Evolutionary conservation across 352 stramenopile genomes (phyloP).

Genomic region (Phytopythium ostracodes): DNA sequence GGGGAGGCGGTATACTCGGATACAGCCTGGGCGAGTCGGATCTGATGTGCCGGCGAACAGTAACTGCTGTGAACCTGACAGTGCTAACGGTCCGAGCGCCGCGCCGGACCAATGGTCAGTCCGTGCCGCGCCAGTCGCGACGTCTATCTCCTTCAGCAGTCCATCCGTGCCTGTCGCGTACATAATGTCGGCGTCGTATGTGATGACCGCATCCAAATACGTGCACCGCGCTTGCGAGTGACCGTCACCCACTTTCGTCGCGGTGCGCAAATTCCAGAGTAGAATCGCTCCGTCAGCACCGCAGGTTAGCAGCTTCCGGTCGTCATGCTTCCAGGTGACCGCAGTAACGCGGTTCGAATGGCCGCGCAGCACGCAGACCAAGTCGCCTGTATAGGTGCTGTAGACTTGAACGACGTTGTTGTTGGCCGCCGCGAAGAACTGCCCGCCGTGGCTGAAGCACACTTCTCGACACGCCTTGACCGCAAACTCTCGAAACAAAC

Average conservation of each 20-base stretch:
- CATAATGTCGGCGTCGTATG: conserved; percentile 60
- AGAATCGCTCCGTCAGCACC: conserved; percentile 75
- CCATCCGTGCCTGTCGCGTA: conserved; percentile 91
- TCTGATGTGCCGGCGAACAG: conserved; percentile 89
- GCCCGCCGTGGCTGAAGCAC: conserved; percentile 87
- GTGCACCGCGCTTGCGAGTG: conserved; percentile 74
- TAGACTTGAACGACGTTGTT: conserved; percentile 89
- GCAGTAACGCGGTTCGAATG: conserved; percentile 83
- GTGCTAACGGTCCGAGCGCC: conserved; percentile 68
- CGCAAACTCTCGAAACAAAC: conserved; percentile 86
- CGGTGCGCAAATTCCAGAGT: conserved; percentile 71
- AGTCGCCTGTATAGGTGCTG: conserved; percentile 71
- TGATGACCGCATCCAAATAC: conserved; percentile 62
- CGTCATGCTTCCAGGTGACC: conserved; percentile 75
- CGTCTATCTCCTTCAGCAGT: conserved; percentile 88
- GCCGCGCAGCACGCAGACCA: conserved; percentile 63
- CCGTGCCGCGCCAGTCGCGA: conserved; percentile 47
- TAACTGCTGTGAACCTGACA: conserved; percentile 85
- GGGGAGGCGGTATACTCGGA: conserved; percentile 70
- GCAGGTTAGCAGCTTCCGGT: conserved; percentile 70
- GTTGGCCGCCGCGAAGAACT: conserved; percentile 89
- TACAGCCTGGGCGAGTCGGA: conserved; percentile 49
- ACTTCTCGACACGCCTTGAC: conserved; percentile 92
- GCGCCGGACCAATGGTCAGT: conserved; percentile 48
- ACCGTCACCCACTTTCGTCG: conserved; percentile 72